Base-by-base conservation (phyloP, 2,329 filamentous ascomycete species). In the Purpureocillium takamizusanense region DNA sequence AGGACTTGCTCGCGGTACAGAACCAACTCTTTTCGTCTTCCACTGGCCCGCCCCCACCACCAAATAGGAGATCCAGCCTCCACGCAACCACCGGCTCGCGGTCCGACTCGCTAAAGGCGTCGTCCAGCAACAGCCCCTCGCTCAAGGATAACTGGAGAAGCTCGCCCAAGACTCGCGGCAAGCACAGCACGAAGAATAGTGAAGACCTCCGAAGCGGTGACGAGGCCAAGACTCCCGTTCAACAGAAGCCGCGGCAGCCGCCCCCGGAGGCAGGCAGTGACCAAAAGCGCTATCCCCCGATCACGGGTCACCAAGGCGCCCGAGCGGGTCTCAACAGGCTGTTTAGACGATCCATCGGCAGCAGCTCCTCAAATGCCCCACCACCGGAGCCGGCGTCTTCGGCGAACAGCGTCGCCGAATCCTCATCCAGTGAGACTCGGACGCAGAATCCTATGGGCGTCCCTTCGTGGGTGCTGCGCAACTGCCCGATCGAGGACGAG, bases 21-120 rank as follows among this genome's bases (percentile, higher is more conserved):
- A 57, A 62, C 17, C 54, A 57, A 8, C 45, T 61, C 2, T 66
- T 67, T 38, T 56, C 61, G 2, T 53, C 59, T 3, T 55, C 54
- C 1, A 45, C 57, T 1, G 62, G 63, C 21, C 21, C 21, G 2
- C 72, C 70, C 0, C 65, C 69, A 1, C 64, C 70, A 2, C 73
- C 74, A 0, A 58, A 72, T 35, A 60, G 74, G 11, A 60, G 69
- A 36, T 77, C 73, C 4, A 78, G 74, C 46, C 53, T 78, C 4
- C 63, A 71, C 36, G 69, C 70, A 3, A 63, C 60, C 27, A 69
- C 65, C 0, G 63, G 63, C 14, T 54, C 55, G 1, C 49, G 52
- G 6, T 51, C 47, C 40, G 48, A 41, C 35, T 43, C 42, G 42
- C 43, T 49, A 32, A 37, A 41, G 31, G 39, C 35, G 38, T 14